Evolutionary conservation across 2,329 filamentous ascomycete genomes (phyloP), one percentile per base, ranked within the genome.

Genomic region (Cytospora mali): DNA sequence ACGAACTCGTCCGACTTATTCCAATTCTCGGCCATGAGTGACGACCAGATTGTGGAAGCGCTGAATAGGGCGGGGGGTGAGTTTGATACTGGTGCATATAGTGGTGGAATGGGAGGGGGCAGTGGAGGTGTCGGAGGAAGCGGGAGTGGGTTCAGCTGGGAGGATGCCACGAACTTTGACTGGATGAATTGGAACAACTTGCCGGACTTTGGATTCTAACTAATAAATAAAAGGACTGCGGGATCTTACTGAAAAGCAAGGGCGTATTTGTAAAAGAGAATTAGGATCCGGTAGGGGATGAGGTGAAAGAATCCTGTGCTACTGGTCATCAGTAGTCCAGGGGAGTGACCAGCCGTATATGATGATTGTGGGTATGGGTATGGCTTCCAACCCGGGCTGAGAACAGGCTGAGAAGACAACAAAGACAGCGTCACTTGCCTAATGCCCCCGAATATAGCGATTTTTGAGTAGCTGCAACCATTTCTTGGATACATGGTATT

Each of bases 11-110:
- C 63, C 6, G 81, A 84, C 64, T 79, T 83, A 5, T 69, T 89
- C 25, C 84, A 86, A 27, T 88, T 89, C 71, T 89, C 86, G 2
- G 79, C 85, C 33, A 90, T 90, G 88, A 89, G 87, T 0, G 86
- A 88, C 62, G 82, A 88, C 62, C 86, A 90, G 70, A 87, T 90
- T 53, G 80, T 85, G 6, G 85, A 89, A 66, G 85, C 87, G 5
- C 80, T 90, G 29, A 88, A 87, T 69, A 82, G 85, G 65, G 84
- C 86, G 0, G 85, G 83, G 4, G 82, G 85, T 28, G 81, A 82
- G 18, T 84, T 89, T 65, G 83, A 85, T 21, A 77, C 57, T 6
- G 28, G 80, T 1, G 79, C 77, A 3, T 79, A 85, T 62, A 80
- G 81, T 6, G 81, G 50, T 4, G 60, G 61, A n/a, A 35, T 63